Evolutionary conservation across 2,329 filamentous ascomycete genomes (phyloP).

Genomic region (Microsporum ferrugineum): DNA sequence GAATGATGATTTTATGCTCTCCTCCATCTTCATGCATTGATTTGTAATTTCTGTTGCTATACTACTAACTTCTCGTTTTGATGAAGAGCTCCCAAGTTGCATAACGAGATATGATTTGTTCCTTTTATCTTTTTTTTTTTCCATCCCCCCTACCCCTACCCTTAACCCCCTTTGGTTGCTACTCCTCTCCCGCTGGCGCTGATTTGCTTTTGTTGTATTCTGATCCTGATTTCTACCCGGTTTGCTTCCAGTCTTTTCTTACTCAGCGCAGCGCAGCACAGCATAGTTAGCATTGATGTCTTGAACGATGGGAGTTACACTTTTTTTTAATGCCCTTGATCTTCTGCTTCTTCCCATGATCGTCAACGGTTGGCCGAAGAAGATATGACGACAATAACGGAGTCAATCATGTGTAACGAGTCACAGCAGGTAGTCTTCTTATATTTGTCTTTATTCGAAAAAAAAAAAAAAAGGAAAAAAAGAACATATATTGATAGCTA

Average conservation of each 20-base stretch:
- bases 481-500: not conserved
- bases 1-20: not conserved
- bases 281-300: not conserved
- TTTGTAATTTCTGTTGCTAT: not conserved
- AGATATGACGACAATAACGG: not conserved
- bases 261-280: not conserved
- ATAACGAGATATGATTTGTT: slow-evolving; percentile 1
- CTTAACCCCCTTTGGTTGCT: not conserved
- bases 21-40: not conserved
- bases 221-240: not conserved
- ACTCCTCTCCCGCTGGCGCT: not conserved
- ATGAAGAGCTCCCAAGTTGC: not conserved
- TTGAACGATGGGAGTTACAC: not conserved
- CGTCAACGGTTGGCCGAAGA: not conserved
- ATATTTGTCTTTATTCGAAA: not conserved
- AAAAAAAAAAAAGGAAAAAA: not conserved
- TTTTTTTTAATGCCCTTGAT: not conserved
- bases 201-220: not conserved
- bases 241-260: not conserved
- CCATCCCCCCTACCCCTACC: not conserved
- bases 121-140: not conserved
- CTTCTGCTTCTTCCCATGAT: not conserved
- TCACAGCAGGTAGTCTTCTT: not conserved
- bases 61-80: not conserved
- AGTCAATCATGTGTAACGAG: not conserved